These are phyloP conservation scores for Drechslerella dactyloides DNA, from an alignment of 2,329 filamentous ascomycete genomes.

Conservation along the genomic window DNA sequence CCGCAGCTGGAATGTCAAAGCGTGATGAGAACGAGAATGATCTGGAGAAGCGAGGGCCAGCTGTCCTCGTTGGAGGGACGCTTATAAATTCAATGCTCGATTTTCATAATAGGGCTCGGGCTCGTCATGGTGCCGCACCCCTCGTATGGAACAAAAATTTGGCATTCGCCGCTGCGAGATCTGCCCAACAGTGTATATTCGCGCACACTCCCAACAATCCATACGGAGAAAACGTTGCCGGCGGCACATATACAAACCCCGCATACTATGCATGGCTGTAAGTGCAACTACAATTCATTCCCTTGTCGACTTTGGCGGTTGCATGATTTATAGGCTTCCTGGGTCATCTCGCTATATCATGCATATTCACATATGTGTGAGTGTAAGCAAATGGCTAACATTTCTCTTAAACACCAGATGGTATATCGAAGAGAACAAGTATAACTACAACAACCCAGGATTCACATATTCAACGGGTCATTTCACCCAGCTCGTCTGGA, in stretches of 20 bases:
- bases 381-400: no score
- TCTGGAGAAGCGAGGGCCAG: background rate
- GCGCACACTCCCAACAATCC: slow-evolving; percentile 30
- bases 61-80: background rate
- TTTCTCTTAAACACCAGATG: slow-evolving; percentile 16
- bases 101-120: slow-evolving; percentile 37
- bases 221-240: slow-evolving; percentile 45
- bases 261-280: slow-evolving; percentile 31
- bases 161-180: slow-evolving; percentile 16
- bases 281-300: background rate
- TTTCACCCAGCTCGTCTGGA: slow-evolving; percentile 78
- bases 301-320: background rate
- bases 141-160: slow-evolving; percentile 23
- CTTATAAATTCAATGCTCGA: slow-evolving; percentile 23
- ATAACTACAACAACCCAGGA: slow-evolving; percentile 66
- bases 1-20: no score
- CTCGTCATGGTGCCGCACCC: slow-evolving; percentile 18
- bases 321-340: background rate
- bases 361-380: no score
- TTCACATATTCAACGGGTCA: slow-evolving; percentile 70
- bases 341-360: no score
- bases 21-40: no score
- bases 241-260: slow-evolving; percentile 32
- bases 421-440: slow-evolving; percentile 62
- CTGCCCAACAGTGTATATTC: slow-evolving; percentile 29